A percentile compares a stretch with the other conserved stretches of the same genome.
These are phyloP conservation scores for Neofusicoccum ribis DNA, from an alignment of 2,329 filamentous ascomycete species.

Conservation along the genomic window DNA sequence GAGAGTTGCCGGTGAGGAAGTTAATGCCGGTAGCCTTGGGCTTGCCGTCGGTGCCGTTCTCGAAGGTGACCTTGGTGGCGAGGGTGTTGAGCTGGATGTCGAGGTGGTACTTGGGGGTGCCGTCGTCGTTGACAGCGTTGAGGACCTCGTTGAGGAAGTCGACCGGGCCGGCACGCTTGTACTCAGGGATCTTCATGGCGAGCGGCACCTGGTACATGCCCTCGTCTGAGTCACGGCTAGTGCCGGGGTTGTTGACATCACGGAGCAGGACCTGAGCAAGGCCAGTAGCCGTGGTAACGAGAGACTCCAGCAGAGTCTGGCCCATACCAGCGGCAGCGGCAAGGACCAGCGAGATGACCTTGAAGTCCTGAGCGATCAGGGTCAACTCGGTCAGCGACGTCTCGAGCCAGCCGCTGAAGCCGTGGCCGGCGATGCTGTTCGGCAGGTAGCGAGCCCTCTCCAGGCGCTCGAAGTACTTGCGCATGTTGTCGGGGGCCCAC, in stretches of 20 bases:
- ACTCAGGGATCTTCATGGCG: slow-evolving; percentile 47
- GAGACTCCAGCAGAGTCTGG: slow-evolving; percentile 29
- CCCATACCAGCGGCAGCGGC: slow-evolving; percentile 56
- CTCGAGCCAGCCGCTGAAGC: slow-evolving; percentile 61
- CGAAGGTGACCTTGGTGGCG: slow-evolving; percentile 66
- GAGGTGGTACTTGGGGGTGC: slow-evolving; percentile 54
- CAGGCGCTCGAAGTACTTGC: slow-evolving; percentile 55
- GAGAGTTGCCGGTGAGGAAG: slow-evolving; percentile 41
- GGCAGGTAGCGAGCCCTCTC: slow-evolving; percentile 57
- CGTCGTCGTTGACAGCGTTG: slow-evolving; percentile 25
- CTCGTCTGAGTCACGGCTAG: slow-evolving; percentile 43
- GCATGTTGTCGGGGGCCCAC: slow-evolving; percentile 61
- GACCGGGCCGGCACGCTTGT: slow-evolving; percentile 54
- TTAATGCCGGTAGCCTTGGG: slow-evolving; percentile 42
- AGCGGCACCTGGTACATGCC: slow-evolving; percentile 56
- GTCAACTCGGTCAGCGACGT: slow-evolving; percentile 51
- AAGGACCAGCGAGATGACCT: slow-evolving; percentile 54
- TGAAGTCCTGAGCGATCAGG: slow-evolving; percentile 53
- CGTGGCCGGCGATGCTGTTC: slow-evolving; percentile 50
- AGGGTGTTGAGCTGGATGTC: slow-evolving; percentile 62
- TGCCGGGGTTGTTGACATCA: slow-evolving; percentile 49
- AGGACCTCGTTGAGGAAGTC: slow-evolving; percentile 57
- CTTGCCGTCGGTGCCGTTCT: slow-evolving; percentile 52
- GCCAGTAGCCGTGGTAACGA: slow-evolving; percentile 37
- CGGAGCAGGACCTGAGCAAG: slow-evolving; percentile 49